Evolutionary conservation across 805 yeast species (phyloP).

Genomic region (Pichia insulana): DNA sequence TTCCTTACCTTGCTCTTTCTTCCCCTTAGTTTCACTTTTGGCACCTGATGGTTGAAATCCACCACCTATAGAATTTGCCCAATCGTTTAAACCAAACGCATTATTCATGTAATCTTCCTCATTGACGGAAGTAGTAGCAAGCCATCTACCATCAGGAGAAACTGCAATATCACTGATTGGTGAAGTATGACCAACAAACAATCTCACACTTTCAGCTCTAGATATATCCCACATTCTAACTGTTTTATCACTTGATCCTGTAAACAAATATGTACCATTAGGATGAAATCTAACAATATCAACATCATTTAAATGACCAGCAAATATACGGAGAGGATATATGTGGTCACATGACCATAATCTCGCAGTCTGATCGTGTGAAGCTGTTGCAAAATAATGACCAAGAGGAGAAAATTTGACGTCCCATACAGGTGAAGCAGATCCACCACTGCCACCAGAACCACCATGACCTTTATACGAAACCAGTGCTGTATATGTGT

Average conservation of each 20-base stretch:
- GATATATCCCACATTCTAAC: slow-evolving; percentile 97
- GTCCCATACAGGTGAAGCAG: slow-evolving; percentile 93
- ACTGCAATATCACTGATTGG: slow-evolving; percentile 80
- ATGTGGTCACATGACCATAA: slow-evolving; percentile 98
- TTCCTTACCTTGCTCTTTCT: neutral
- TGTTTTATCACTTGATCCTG: slow-evolving; percentile 93
- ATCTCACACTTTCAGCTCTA: slow-evolving; percentile 80
- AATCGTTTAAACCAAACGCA: slow-evolving; percentile 8
- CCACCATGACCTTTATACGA: slow-evolving; percentile 80
- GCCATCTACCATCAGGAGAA: slow-evolving; percentile 95
- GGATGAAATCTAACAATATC: slow-evolving; percentile 95
- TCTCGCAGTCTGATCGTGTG: slow-evolving; percentile 96
- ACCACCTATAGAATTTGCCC: slow-evolving; percentile 8
- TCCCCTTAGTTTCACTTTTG: neutral
- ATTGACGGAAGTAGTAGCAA: slow-evolving; percentile 52
- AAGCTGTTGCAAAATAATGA: slow-evolving; percentile 96
- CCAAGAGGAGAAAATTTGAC: slow-evolving; percentile 91
- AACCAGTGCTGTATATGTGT: slow-evolving; percentile 80
- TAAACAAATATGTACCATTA: slow-evolving; percentile 85
- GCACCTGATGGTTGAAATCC: slow-evolving; percentile 6
- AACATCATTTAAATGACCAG: slow-evolving; percentile 95
- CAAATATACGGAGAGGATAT: slow-evolving; percentile 90
- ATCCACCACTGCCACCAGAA: slow-evolving; percentile 9
- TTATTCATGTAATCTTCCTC: slow-evolving; percentile 9
- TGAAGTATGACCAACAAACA: slow-evolving; percentile 89